Evolutionary conservation across 2,329 filamentous ascomycete species (phyloP), one percentile per base, ranked within the genome.

Genomic region (Penicillium oxalicum): DNA sequence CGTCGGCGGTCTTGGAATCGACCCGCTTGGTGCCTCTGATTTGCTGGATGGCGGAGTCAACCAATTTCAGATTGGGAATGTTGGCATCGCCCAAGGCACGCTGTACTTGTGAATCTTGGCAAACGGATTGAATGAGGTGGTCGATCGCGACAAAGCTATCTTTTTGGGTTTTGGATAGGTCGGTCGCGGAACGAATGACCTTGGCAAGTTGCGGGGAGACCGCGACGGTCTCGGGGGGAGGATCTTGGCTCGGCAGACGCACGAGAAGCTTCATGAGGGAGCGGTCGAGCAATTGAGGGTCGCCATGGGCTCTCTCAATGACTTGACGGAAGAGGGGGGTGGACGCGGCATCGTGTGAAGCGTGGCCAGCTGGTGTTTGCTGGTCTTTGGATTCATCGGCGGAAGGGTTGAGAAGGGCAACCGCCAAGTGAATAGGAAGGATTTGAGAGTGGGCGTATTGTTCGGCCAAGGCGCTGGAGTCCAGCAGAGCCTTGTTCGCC

Each of bases 141-240:
- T 97, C 93, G 51, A 97, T 84, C 36, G 91, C 93, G 56, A 98
- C 88, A 70, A 84, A 98, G 56, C 83, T 88, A 68, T 98, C 93
- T 63, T 96, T 97, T 63, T 98, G 93, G n/a, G 91, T 90, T 74
- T 94, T 95, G 61, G 94, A 91, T 47, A 98, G 72, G 29, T 97
- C 90, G 68, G 87, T 84, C 2, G 93, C 90, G 58, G 88, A 82
- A 59, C 90, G 82, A 44, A 98, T 77, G 49, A 96, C 80, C 59
- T 86, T 88, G 54, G 85, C 82, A 71, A 97, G 91, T 7, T 83
- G 77, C 1, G 90, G 89, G 9, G 91, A 84, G 61, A 95, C 82
- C 47, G 87, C 83, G 48, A 95, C 84, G 59, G 86, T 82, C 66
- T 97, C 91, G 52, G 93, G 93, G 9, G 93, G 91, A 11, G 93